Evolutionary conservation across 495 filamentous ascomycete genomes (phyloP).

Genomic region (Eremomyces bilateralis): DNA sequence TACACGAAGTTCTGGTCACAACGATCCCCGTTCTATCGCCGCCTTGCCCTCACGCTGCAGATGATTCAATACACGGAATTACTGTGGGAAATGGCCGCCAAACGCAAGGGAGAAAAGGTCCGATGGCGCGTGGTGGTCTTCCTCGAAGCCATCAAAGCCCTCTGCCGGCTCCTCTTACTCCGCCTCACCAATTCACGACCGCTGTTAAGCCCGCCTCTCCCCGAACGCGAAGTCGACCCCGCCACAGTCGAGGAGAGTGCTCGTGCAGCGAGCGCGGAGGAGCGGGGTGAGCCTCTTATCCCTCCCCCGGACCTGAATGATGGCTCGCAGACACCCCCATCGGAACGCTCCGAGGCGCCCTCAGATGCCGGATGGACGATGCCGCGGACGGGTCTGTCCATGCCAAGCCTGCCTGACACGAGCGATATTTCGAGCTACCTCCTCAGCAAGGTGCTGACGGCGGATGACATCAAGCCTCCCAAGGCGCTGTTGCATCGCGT

Average conservation of each 20-base stretch:
- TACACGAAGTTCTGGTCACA: constrained; percentile 81
- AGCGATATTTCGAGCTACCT: constrained; percentile 68
- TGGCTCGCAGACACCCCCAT: constrained; percentile 23
- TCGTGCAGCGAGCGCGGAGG: constrained; percentile 23
- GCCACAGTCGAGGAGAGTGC: constrained; percentile 32
- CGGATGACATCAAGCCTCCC: constrained; percentile 88
- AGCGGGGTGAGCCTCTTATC: constrained; percentile 4
- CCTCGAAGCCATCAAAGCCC: constrained; percentile 67
- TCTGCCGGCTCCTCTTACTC: constrained; percentile 65
- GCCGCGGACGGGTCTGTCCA: constrained; percentile 70
- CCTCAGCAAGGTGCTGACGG: constrained; percentile 74
- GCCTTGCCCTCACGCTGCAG: constrained; percentile 58
- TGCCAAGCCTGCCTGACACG: constrained; percentile 60
- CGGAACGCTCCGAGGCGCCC: constrained; percentile 23
- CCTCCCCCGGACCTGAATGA: constrained; percentile 8
- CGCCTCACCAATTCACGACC: constrained; percentile 66
- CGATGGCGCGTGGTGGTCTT: constrained; percentile 82
- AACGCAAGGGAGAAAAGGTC: constrained; percentile 58
- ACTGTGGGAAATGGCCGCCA: constrained; percentile 69
- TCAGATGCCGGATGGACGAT: constrained; percentile 53
- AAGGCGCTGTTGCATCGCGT: constrained; percentile 58
- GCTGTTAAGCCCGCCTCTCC: constrained; percentile 63
- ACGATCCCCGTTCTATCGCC: constrained; percentile 50
- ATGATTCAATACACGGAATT: constrained; percentile 86
- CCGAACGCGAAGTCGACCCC: constrained; percentile 59